Percentiles rank a stretch among this genome's conserved stretches.
phyloP scores from a whole-genome alignment of 2,329 filamentous ascomycete species.

The Pyricularia grisea region DNA sequence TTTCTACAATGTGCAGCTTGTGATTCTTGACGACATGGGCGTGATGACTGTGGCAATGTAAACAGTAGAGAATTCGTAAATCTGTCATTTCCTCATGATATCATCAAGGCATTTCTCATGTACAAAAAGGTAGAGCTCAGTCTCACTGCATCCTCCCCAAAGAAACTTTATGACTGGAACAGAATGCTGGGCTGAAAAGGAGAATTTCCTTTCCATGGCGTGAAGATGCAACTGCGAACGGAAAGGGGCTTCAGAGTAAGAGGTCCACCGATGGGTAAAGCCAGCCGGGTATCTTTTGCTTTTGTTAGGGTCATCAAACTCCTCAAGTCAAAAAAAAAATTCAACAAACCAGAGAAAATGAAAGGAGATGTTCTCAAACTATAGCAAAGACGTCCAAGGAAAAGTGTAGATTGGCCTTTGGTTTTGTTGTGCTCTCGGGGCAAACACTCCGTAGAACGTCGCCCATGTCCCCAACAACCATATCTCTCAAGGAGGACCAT shows the following conservation, averaged over 20 bases:
- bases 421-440: too few relatives aligned
- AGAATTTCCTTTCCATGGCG: not conserved
- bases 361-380: not conserved
- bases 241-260: not conserved
- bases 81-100: not conserved
- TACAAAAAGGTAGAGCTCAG: not conserved
- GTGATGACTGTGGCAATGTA: not conserved
- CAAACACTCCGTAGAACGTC: not conserved
- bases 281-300: not conserved
- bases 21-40: too few relatives aligned
- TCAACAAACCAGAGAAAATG: not conserved
- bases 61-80: not conserved
- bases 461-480: too few relatives aligned
- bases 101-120: not conserved
- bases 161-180: not conserved
- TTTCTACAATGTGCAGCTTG: too few relatives aligned
- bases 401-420: too few relatives aligned
- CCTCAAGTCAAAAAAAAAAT: not conserved
- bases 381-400: not conserved
- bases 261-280: not conserved
- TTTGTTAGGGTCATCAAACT: not conserved
- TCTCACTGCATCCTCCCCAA: too few relatives aligned
- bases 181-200: not conserved
- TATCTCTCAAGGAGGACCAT: not conserved
- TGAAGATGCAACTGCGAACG: not conserved